Evolutionary conservation across 768 basidiomycete genomes (phyloP), one percentile per base, ranked within the genome.

Genomic region (Hypholoma fasciculare): DNA sequence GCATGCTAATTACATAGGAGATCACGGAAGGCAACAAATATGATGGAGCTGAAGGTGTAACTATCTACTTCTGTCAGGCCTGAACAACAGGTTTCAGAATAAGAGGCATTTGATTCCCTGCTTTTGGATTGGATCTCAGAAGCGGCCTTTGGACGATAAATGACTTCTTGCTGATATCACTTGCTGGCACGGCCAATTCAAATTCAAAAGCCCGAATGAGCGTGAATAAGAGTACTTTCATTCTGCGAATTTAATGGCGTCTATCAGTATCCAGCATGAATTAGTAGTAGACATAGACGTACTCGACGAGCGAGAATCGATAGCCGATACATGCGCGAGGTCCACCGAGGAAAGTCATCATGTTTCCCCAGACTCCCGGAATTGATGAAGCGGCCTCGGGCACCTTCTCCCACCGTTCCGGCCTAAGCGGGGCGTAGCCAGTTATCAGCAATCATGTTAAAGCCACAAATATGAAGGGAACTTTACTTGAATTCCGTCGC

Each of bases 291-390:
- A 40, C 8, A 20, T 14, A 9, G 2, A 77, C 83, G 40, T 58
- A 85, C 83, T 86, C 85, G 16, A 81, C 72, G 17, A 88, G 67
- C 13, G 88, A 76, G 66, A 89, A 89, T 4, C 83, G 79, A 66
- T 82, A 88, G 0, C 87, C 87, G 34, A 89, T 88, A 59, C 88
- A 90, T 0, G 85, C 78, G n/a, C 80, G 78, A 16, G 85, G 83
- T 8, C 88, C 88, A 36, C 84, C 85, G 2, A 86, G 63, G 76
- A 90, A 90, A 0, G 83, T 79, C 37, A 88, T 65, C 60, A 84
- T 65, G 63, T 86, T 79, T 6, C 81, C 77, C 80, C 82, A 87
- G 0, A 89, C 76, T 7, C 87, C 83, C 3, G 88, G 88, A 20
- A 89, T 71, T 0, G 66, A 58, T 2, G 67, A 65, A 1, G 74